Conservation (phyloP, 176 grass and related monocot genomes). For the Thinopyrum elongatum region DNA sequence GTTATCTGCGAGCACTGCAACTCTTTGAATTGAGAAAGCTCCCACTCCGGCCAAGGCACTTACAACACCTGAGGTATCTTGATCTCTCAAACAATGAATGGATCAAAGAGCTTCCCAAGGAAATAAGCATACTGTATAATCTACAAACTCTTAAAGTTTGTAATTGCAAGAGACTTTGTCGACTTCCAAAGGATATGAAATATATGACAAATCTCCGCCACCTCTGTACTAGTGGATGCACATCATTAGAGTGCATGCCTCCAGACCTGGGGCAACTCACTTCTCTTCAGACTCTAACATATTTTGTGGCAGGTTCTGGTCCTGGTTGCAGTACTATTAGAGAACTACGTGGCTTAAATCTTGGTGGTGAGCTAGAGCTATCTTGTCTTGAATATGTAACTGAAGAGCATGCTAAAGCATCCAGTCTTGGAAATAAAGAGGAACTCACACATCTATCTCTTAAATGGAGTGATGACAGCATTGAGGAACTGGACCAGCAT, state of each 20-base stretch:
- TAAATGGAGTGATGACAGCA: neutral
- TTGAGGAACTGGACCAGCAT: neutral
- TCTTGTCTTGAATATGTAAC: neutral
- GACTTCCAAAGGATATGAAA: conserved; percentile 25
- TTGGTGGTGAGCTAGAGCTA: neutral
- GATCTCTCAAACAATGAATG: neutral
- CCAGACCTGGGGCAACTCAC: neutral
- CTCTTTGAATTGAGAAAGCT: rapidly evolving
- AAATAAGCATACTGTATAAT: neutral
- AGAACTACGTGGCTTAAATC: neutral
- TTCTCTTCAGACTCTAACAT: conserved; percentile 19
- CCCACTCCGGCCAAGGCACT: neutral
- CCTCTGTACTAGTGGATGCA: neutral
- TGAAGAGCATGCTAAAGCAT: neutral
- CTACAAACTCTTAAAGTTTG: conserved; percentile 10
- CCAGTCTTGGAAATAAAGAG: neutral
- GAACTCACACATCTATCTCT: conserved; percentile 18
- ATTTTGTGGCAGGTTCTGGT: neutral
- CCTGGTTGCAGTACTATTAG: conserved; percentile 6
- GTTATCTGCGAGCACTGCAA: neutral
- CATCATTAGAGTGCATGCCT: conserved; percentile 16
- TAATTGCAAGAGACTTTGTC: rapidly evolving
- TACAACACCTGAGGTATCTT: neutral
- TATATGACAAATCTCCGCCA: conserved; percentile 2
- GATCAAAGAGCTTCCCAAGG: neutral